A percentile compares a stretch with the other conserved stretches of the same genome.
phyloP scores from a whole-genome alignment of 768 basidiomycete genomes.

The Paxillus ammoniavirescens region DNA sequence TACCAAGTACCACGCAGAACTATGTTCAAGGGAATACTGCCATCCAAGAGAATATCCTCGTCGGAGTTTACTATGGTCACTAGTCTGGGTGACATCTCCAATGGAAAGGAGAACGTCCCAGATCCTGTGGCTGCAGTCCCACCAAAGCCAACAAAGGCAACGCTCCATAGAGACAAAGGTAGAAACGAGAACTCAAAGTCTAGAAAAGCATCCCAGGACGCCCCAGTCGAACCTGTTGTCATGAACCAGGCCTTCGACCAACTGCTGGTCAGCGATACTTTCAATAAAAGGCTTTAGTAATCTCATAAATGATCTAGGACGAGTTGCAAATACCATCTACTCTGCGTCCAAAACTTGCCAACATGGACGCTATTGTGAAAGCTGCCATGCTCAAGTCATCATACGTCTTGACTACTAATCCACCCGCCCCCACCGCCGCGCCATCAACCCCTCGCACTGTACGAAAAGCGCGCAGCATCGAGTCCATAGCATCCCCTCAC shows the following conservation, averaged over 20 bases:
- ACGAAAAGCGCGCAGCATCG: conserved; percentile 71
- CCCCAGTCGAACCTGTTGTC: conserved; percentile 34
- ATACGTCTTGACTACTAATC: conserved; percentile 52
- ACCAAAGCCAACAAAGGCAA: conserved; percentile 26
- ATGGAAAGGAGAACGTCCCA: conserved; percentile 72
- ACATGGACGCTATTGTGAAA: conserved; percentile 84
- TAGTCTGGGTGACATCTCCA: conserved; percentile 42
- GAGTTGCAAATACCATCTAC: conserved; percentile 84
- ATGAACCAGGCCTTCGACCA: conserved; percentile 77
- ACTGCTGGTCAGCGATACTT: conserved; percentile 58
- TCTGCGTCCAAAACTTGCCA: conserved; percentile 72
- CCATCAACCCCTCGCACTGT: conserved; percentile 55
- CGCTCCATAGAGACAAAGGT: conserved; percentile 19
- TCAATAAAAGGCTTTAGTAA: not conserved
- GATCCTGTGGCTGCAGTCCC: conserved; percentile 33
- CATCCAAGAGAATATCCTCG: conserved; percentile 62
- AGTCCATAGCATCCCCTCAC: conserved; percentile 59
- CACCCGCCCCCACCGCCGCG: conserved; percentile 23
- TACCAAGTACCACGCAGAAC: not conserved
- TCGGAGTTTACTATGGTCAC: conserved; percentile 77
- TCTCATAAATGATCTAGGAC: conserved; percentile 48
- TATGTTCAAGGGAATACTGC: conserved; percentile 84
- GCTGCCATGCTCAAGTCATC: conserved; percentile 91
- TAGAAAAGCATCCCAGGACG: conserved; percentile 42
- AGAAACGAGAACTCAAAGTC: conserved; percentile 45